These are phyloP conservation scores for Fagopyrum homotropicum DNA, from an alignment of 148 eudicot genomes.

Conservation along the genomic window DNA sequence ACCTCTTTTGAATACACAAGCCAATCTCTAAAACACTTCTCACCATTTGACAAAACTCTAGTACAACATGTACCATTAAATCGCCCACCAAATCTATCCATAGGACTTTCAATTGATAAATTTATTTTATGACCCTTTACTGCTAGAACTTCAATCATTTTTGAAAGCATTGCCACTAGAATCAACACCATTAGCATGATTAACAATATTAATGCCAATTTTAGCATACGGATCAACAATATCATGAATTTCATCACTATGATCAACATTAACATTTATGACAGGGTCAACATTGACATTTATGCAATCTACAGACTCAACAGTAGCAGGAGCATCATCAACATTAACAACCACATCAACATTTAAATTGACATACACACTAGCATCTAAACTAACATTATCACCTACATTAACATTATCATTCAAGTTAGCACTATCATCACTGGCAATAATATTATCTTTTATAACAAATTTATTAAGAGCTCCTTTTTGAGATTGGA, in stretches of 20 bases:
- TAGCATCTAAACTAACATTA: neutral
- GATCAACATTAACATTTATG: neutral
- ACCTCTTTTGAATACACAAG: slow-evolving; percentile 15
- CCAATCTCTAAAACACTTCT: slow-evolving; percentile 7
- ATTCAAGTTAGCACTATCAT: no score
- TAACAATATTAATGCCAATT: neutral
- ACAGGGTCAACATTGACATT: neutral
- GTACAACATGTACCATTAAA: neutral
- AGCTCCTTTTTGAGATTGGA: no score
- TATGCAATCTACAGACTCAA: no score
- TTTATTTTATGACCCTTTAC: neutral
- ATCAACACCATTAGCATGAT: neutral
- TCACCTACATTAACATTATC: no score
- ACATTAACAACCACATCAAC: neutral
- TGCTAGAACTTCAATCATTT: no score
- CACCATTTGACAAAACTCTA: slow-evolving; percentile 13
- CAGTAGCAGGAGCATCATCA: no score
- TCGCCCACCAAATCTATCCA: neutral
- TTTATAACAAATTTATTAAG: no score
- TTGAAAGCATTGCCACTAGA: no score
- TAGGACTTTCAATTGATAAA: neutral
- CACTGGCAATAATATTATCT: no score
- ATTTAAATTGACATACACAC: neutral
- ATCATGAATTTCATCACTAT: neutral
- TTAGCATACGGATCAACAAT: no score